Evolutionary conservation across 352 stramenopile species (phyloP), one percentile per base, ranked within the genome.

Genomic region (Phytophthora crassamura): DNA sequence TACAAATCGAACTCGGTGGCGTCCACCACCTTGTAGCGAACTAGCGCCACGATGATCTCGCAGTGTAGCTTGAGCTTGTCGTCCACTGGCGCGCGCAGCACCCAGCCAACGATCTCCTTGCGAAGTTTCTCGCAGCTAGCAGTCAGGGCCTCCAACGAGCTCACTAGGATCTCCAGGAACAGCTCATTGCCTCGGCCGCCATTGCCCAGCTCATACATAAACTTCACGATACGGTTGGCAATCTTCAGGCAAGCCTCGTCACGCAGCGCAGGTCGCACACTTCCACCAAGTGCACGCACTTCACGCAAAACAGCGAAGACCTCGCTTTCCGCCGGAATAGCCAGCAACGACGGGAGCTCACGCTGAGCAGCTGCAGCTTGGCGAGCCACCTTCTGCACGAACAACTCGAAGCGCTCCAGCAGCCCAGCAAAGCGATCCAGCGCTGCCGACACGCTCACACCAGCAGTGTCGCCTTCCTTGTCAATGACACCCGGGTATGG

Each of bases 211-310:
- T 99, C 96, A 59, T 99, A 99, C 65, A 99, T 91, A 49, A 95
- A 95, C 79, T 99, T 99, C 62, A 99, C 98, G 53, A 99, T 98
- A 20, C 85, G 88, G 67, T 99, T 96, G 1, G 93, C 94, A 66
- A 99, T 98, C 72, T 94, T 97, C n/a, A 99, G 78, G 25, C 94
- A 94, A 15, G 93, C 89, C 74, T 99, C 95, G 68, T 97, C 90
- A 15, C 90, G 83, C 10, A 93, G 64, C 5, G 72, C 66, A 20
- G 85, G 82, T 67, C 92, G 91, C n/a, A 96, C 88, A 41, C 79
- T 86, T 7, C 75, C 69, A 16, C 85, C 86, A 41, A 94, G 73
- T 38, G 84, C 81, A 39, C 86, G 86, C 12, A 96, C 83, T 70
- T 94, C 88, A 35, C 86, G 82, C 7, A 96, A 51, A 36, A 96